Evolutionary conservation across 1,284 basidiomycete species (phyloP).

Genomic region (Ustilago shanxiensis): DNA sequence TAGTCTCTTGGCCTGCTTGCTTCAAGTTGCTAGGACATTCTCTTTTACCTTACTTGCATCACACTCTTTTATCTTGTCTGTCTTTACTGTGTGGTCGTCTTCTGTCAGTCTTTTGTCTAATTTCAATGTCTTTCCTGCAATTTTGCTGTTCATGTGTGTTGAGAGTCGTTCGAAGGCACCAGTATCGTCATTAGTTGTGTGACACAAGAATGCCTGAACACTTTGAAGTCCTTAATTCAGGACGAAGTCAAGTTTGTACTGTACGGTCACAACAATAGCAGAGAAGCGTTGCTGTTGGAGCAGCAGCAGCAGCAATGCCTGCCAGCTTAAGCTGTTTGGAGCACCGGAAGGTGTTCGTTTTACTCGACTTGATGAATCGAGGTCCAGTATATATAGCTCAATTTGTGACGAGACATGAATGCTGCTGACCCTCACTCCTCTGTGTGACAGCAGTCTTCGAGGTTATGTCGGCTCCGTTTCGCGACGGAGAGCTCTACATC

Average conservation of each 20-base stretch:
- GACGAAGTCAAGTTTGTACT: not conserved
- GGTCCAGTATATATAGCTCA: too few species aligned
- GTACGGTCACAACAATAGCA: too few species aligned
- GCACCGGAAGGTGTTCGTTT: not conserved
- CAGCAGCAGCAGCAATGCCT: too few species aligned
- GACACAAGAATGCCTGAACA: too few species aligned
- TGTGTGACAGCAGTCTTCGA: not conserved
- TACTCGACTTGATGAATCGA: not conserved
- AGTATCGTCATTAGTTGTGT: too few species aligned
- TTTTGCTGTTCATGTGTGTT: not conserved
- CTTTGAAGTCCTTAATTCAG: too few species aligned
- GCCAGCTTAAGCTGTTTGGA: not conserved
- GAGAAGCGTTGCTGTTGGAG: not conserved
- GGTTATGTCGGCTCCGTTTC: too few species aligned
- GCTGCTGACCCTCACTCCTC: not conserved
- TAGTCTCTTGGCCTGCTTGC: conserved; percentile 67
- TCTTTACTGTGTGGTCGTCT: conserved; percentile 6
- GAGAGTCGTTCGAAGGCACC: not conserved
- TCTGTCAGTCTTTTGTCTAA: conserved; percentile 1
- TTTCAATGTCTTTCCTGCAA: conserved; percentile 2
- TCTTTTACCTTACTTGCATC: conserved; percentile 7
- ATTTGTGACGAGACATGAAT: too few species aligned
- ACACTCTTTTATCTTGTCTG: conserved; percentile 23
- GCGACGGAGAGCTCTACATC: too few species aligned
- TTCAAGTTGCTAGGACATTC: not conserved